A percentile compares a stretch with the other conserved stretches of the same genome.
Evolutionary conservation across 345 rosid species (phyloP).

Genomic region (Corchorus capsularis): DNA sequence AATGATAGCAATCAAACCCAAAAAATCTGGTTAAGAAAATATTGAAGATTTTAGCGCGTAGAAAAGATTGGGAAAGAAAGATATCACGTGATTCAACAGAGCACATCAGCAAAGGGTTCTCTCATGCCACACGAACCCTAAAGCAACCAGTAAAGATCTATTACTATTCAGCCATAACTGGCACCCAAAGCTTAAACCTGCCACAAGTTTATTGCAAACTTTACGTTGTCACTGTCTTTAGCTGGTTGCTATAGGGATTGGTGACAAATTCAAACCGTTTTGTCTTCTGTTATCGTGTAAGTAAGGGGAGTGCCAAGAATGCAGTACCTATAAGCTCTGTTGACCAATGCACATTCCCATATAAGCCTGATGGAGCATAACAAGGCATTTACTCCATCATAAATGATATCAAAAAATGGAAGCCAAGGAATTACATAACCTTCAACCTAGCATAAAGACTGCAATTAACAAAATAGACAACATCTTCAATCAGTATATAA

Average conservation of each 20-base stretch:
- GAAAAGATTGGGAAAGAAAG: slow-evolving; percentile 13
- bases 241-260: slow-evolving; percentile 29
- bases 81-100: slow-evolving; percentile 23
- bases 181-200: slow-evolving; percentile 1
- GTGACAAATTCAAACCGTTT: slow-evolving; percentile 20
- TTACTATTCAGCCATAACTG: slow-evolving; percentile 15
- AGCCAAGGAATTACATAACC: slow-evolving; percentile 23
- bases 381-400: slow-evolving; percentile 30
- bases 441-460: slow-evolving; percentile 23
- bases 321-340: slow-evolving; percentile 37
- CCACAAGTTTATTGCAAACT: slow-evolving; percentile 20
- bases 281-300: slow-evolving; percentile 14
- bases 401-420: slow-evolving; percentile 23
- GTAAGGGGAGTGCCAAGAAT: slow-evolving; percentile 26
- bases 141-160: slow-evolving; percentile 35
- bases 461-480: slow-evolving; percentile 1
- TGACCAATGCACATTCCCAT: slow-evolving; percentile 29
- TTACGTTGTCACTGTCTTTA: slow-evolving; percentile 13
- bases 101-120: slow-evolving; percentile 16
- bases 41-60: slow-evolving; percentile 4
- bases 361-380: slow-evolving; percentile 31
- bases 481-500: slow-evolving; percentile 15
- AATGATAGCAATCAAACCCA: slow-evolving; percentile 23
- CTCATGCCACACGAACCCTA: slow-evolving; percentile 27
- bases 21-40: neutral